Conservation (phyloP, 2,329 filamentous ascomycete genomes). For the Alternaria conjuncta region DNA sequence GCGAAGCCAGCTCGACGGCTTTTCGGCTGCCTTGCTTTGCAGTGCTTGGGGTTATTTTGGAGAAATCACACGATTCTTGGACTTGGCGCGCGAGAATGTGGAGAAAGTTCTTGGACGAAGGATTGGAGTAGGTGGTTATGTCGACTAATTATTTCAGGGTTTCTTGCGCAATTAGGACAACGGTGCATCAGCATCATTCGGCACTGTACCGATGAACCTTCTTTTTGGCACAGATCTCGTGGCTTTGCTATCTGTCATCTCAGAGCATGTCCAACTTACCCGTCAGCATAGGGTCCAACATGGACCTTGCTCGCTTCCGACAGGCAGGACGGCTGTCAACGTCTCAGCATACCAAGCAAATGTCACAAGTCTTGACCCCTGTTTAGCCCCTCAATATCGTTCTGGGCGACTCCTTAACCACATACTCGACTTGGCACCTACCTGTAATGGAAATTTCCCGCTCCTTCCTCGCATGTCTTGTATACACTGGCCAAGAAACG, state of each 20-base stretch:
- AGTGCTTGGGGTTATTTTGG: not conserved
- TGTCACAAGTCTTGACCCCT: slow-evolving; percentile 31
- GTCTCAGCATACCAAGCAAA: slow-evolving; percentile 24
- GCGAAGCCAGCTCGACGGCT: not conserved
- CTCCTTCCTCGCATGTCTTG: slow-evolving; percentile 12
- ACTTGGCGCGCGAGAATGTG: not conserved
- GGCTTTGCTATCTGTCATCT: not conserved
- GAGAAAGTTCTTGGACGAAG: not conserved
- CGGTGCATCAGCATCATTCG: not conserved
- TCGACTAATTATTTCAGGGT: not conserved
- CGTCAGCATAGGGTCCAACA: not conserved
- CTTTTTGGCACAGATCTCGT: not conserved
- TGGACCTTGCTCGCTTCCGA: not conserved
- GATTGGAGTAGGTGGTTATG: not conserved
- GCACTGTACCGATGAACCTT: not conserved
- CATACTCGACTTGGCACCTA: slow-evolving; percentile 14
- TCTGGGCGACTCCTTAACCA: slow-evolving; percentile 14
- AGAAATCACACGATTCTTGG: not conserved
- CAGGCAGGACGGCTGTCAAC: not conserved
- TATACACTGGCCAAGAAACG: slow-evolving; percentile 17
- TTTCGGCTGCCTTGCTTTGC: not conserved
- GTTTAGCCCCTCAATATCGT: slow-evolving; percentile 7
- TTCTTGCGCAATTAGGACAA: not conserved
- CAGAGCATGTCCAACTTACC: not conserved
- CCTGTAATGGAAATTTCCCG: slow-evolving; percentile 2